Conservation (phyloP, 2,329 filamentous ascomycete species). For the Plenodomus tracheiphilus region DNA sequence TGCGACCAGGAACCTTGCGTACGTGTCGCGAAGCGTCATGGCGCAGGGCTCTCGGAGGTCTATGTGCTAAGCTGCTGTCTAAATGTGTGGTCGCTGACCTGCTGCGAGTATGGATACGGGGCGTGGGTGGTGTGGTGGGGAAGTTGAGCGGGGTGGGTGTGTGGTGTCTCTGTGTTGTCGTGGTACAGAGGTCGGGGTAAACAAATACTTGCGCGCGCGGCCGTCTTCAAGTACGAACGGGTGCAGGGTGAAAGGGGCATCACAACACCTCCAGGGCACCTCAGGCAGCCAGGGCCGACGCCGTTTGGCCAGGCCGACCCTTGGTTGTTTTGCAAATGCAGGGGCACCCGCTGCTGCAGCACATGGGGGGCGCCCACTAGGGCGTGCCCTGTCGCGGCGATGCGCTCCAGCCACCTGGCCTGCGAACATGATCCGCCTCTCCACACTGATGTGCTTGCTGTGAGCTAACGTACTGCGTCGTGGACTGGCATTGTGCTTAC, state of each 20-base stretch:
- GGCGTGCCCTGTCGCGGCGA: neutral
- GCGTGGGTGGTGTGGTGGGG: slow-evolving; percentile 6
- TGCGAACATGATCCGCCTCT: slow-evolving; percentile 1
- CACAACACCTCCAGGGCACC: slow-evolving; percentile 2
- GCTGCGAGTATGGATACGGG: slow-evolving; percentile 13
- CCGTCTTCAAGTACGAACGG: slow-evolving; percentile 3
- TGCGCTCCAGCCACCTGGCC: neutral
- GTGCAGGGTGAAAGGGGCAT: slow-evolving; percentile 17
- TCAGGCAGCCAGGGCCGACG: slow-evolving; percentile 1
- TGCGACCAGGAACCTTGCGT: slow-evolving; percentile 51
- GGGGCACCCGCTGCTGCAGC: slow-evolving; percentile 12
- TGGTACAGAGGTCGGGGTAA: slow-evolving; percentile 11
- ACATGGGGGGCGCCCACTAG: neutral
- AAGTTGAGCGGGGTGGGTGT: slow-evolving; percentile 1
- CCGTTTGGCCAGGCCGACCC: slow-evolving; percentile 4
- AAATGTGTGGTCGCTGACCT: slow-evolving; percentile 8
- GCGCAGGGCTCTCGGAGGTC: slow-evolving; percentile 9
- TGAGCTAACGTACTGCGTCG: neutral
- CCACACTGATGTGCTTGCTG: neutral
- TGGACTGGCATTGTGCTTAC: neutral
- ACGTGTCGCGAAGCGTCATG: slow-evolving; percentile 45
- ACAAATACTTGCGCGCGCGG: slow-evolving; percentile 14
- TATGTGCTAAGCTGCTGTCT: slow-evolving; percentile 12
- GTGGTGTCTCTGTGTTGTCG: slow-evolving; percentile 10
- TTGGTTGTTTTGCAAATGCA: slow-evolving; percentile 9